phyloP scores from a whole-genome alignment of 441 rosid genomes.

The Pelargonium fulgidum region DNA sequence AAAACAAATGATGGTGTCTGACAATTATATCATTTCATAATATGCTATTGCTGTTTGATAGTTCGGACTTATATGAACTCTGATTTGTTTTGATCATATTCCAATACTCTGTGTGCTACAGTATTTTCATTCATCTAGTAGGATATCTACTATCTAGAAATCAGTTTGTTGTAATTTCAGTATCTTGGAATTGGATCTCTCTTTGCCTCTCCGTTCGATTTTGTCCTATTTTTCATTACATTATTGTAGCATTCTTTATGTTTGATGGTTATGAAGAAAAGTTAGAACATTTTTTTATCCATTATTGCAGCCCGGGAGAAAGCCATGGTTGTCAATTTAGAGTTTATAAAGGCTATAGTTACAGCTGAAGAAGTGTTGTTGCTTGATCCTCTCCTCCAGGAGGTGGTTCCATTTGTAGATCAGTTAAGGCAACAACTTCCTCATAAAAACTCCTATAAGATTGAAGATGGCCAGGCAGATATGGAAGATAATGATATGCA shows the following conservation, averaged over 20 bases:
- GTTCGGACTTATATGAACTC: background rate
- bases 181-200: background rate
- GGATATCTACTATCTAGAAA: background rate
- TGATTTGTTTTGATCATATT: background rate
- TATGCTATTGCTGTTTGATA: background rate
- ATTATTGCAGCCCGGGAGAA: conserved; percentile 66
- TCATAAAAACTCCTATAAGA: conserved; percentile 32
- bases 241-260: background rate
- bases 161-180: background rate
- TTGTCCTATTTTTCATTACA: background rate
- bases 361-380: conserved; percentile 82
- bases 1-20: background rate
- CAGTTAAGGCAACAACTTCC: conserved; percentile 73
- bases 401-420: conserved; percentile 71
- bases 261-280: background rate
- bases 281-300: conserved; percentile 8
- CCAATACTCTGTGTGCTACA: background rate
- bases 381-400: conserved; percentile 71
- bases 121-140: background rate
- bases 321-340: conserved; percentile 87
- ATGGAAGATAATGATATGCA: conserved; percentile 36
- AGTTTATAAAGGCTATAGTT: conserved; percentile 79
- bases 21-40: background rate
- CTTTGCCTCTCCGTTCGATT: background rate
- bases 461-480: conserved; percentile 32